These are phyloP conservation scores for Yarrowia keelungensis DNA, from an alignment of 805 yeast genomes.

Conservation along the genomic window DNA sequence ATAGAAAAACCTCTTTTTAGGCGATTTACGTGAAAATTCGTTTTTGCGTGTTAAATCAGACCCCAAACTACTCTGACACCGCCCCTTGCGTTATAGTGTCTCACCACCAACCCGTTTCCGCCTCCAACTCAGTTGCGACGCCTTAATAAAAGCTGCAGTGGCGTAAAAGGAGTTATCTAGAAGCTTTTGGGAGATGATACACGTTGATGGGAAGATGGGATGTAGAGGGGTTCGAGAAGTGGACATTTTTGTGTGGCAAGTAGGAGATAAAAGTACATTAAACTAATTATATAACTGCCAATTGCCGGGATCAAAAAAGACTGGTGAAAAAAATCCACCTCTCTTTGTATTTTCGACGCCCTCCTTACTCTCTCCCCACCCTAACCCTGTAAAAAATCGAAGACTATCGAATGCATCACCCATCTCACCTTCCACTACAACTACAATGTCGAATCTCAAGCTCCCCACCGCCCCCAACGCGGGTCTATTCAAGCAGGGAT, in stretches of 20 bases:
- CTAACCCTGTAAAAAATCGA: conserved; percentile 34
- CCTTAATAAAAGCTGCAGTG: conserved; percentile 22
- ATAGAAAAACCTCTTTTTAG: no score
- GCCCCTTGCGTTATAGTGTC: no score
- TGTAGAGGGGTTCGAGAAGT: neutral
- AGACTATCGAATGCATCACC: conserved; percentile 19
- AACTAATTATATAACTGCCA: neutral
- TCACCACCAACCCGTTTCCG: neutral
- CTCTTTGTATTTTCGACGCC: no score
- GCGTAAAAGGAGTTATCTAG: conserved; percentile 29
- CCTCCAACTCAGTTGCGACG: conserved; percentile 22
- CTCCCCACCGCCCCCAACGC: conserved; percentile 92
- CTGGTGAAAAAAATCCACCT: no score
- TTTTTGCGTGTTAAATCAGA: no score
- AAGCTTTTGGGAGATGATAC: conserved; percentile 13
- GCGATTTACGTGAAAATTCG: no score
- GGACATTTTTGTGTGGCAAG: no score
- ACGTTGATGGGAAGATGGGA: no score
- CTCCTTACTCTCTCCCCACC: neutral
- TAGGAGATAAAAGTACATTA: neutral
- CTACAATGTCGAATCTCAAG: conserved; percentile 55
- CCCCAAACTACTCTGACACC: no score
- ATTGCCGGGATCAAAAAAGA: conserved; percentile 1
- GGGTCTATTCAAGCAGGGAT: conserved; percentile 95
- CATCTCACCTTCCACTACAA: conserved; percentile 63